Conservation (phyloP, 2,329 filamentous ascomycete genomes). For the Stachybotrys chartarum region DNA sequence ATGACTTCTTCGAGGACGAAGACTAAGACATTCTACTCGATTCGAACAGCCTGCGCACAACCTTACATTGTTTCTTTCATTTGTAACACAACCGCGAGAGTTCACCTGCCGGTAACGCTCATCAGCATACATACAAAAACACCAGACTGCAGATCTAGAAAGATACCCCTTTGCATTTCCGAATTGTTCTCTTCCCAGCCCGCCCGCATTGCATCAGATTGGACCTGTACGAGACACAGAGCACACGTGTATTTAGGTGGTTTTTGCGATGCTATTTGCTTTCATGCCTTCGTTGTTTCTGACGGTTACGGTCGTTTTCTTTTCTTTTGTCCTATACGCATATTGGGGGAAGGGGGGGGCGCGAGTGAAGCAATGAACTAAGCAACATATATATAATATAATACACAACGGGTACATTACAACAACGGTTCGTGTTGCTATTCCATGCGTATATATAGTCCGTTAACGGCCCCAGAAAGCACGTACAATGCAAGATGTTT, state of each 20-base stretch:
- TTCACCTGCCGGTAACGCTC: slow-evolving; percentile 9
- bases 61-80: not conserved
- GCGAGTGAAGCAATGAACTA: no score
- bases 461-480: no score
- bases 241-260: not conserved
- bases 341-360: not conserved
- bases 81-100: not conserved
- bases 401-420: not conserved
- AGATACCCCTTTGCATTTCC: slow-evolving; percentile 31
- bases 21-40: slow-evolving; percentile 1
- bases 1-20: slow-evolving; percentile 44
- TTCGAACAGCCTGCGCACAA: not conserved
- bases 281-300: not conserved
- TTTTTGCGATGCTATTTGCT: not conserved
- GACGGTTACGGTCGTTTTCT: not conserved
- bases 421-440: no score
- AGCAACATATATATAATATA: not conserved
- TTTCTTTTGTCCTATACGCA: not conserved
- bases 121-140: slow-evolving; percentile 13
- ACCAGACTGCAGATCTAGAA: slow-evolving; percentile 29
- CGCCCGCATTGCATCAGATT: not conserved
- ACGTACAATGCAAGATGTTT: no score
- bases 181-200: not conserved
- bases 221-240: not conserved
- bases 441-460: no score